Percentiles rank a stretch among this genome's conserved stretches.
Evolutionary conservation across 495 filamentous ascomycete species (phyloP).

Genomic region (Clohesyomyces aquaticus): DNA sequence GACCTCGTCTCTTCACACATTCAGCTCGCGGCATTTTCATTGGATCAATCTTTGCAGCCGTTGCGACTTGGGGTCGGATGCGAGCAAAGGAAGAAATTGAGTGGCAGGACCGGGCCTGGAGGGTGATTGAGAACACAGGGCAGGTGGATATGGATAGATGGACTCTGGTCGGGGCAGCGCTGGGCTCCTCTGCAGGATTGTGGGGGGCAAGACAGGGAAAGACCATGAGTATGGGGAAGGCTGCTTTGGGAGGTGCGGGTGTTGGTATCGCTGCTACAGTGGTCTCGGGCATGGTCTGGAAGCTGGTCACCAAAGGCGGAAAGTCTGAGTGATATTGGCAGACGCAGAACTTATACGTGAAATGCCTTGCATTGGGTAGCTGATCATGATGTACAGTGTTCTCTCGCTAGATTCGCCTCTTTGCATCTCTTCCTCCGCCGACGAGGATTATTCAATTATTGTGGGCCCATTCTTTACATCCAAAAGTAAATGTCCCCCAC

Average conservation of each 20-base stretch:
- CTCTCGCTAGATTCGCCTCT: no score
- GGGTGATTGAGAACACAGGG: conserved; percentile 57
- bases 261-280: conserved; percentile 49
- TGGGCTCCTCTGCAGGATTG: conserved; percentile 42
- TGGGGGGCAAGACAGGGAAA: conserved; percentile 37
- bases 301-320: neutral
- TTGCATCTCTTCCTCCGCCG: no score
- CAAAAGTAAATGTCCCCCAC: no score
- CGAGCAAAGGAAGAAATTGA: conserved; percentile 60
- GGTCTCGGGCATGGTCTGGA: conserved; percentile 28
- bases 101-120: conserved; percentile 66
- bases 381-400: no score
- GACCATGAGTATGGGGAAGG: conserved; percentile 39
- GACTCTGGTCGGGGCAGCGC: conserved; percentile 48
- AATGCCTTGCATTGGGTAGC: no score
- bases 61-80: conserved; percentile 51
- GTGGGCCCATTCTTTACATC: no score
- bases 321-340: neutral
- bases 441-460: no score
- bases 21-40: conserved; percentile 43
- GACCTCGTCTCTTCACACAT: conserved; percentile 23
- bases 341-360: neutral
- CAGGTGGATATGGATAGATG: conserved; percentile 60
- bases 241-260: conserved; percentile 50
- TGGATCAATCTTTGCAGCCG: conserved; percentile 43